Evolutionary conservation across 1,139 yeast genomes (phyloP).

Genomic region (Magnusiomyces paraingens): DNA sequence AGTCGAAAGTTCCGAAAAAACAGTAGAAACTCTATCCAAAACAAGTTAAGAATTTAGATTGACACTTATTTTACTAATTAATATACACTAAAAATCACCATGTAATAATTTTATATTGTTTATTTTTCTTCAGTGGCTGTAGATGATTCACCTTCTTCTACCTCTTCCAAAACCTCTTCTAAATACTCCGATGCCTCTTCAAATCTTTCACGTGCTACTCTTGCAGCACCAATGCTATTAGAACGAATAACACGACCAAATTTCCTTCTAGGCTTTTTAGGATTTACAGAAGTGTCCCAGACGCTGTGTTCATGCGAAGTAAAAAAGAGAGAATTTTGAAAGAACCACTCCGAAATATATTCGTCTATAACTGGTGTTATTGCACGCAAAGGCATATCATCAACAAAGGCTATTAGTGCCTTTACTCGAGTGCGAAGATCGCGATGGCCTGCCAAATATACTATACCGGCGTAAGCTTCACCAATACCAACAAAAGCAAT

Average conservation of each 20-base stretch:
- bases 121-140: neutral
- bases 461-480: conserved; percentile 80
- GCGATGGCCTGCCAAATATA: conserved; percentile 82
- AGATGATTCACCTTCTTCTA: conserved; percentile 16
- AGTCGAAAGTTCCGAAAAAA: too few species aligned
- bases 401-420: conserved; percentile 68
- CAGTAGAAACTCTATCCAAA: too few species aligned
- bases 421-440: conserved; percentile 57
- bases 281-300: conserved; percentile 55
- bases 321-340: conserved; percentile 76
- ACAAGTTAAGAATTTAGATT: too few species aligned
- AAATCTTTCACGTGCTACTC: conserved; percentile 71
- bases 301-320: conserved; percentile 68
- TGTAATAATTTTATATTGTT: too few species aligned
- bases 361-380: conserved; percentile 86
- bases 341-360: conserved; percentile 85
- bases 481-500: conserved; percentile 84
- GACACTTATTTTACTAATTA: too few species aligned
- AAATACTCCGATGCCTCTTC: conserved; percentile 82
- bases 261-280: conserved; percentile 77
- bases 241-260: conserved; percentile 83
- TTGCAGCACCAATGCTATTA: conserved; percentile 60
- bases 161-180: conserved; percentile 57
- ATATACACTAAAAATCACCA: too few species aligned
- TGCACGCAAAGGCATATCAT: conserved; percentile 60